Conservation (phyloP, 768 basidiomycete genomes). For the Mycena pura region DNA sequence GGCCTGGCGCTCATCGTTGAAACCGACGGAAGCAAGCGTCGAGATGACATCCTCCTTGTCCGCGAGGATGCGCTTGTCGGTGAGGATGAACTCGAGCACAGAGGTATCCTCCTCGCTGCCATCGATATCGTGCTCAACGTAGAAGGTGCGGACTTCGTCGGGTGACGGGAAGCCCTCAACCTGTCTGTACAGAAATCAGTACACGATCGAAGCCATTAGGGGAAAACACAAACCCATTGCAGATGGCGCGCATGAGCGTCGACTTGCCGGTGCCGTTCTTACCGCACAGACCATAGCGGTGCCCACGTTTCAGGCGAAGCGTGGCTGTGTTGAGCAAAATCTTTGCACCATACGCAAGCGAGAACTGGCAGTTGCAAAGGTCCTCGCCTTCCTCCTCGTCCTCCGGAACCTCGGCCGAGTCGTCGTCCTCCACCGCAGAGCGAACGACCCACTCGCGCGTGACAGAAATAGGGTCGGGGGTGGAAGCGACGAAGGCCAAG, state of each 20-base stretch:
- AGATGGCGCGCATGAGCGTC: conserved; percentile 92
- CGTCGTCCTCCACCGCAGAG: conserved; percentile 80
- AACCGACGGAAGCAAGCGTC: conserved; percentile 91
- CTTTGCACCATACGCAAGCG: conserved; percentile 98
- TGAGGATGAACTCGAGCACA: conserved; percentile 86
- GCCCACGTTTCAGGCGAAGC: conserved; percentile 97
- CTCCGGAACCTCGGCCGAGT: conserved; percentile 70
- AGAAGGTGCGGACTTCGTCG: conserved; percentile 97
- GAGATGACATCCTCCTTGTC: conserved; percentile 72
- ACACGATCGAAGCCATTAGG: conserved; percentile 16
- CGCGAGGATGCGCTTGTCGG: conserved; percentile 83
- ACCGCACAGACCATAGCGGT: conserved; percentile 98
- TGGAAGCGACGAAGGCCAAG: conserved; percentile 68
- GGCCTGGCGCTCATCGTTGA: conserved; percentile 85
- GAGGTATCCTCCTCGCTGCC: conserved; percentile 93
- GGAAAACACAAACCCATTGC: conserved; percentile 65
- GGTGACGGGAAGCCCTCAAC: conserved; percentile 99
- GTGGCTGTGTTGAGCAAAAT: conserved; percentile 96
- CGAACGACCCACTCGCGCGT: conserved; percentile 89
- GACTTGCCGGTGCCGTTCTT: conserved; percentile 99
- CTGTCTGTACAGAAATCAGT: conserved; percentile 55
- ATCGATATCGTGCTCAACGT: conserved; percentile 99
- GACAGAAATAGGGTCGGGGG: conserved; percentile 70
- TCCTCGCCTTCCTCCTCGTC: conserved; percentile 99
- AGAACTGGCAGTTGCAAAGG: conserved; percentile 99